Conservation (phyloP, 371 early-diverging fungal genomes). For the Circinella minor region DNA sequence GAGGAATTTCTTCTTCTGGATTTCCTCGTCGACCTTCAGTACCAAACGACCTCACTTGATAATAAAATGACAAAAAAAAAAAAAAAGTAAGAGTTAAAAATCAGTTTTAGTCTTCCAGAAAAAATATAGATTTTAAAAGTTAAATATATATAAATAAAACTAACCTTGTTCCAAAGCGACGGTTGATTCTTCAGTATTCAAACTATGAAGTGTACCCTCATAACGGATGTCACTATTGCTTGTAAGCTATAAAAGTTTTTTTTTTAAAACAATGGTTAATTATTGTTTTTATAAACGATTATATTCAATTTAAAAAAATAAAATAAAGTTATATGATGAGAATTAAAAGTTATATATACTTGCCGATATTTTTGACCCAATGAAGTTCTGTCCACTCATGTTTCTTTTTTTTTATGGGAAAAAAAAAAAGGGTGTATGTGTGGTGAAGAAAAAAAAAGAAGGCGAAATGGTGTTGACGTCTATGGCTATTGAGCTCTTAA, state of each 20-base stretch:
- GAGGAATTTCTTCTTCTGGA: conserved; percentile 83
- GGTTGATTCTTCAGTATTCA: conserved; percentile 88
- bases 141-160: background rate
- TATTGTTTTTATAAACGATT: background rate
- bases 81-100: background rate
- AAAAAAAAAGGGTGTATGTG: conserved; percentile 6
- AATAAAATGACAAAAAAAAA: background rate
- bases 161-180: conserved; percentile 90
- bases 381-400: conserved; percentile 71
- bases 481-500: no score
- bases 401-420: conserved; percentile 9
- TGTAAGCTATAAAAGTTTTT: conserved; percentile 59
- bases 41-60: conserved; percentile 81
- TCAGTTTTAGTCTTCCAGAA: background rate
- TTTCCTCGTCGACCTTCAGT: conserved; percentile 85
- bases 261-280: conserved; percentile 2
- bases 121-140: background rate
- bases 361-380: conserved; percentile 77
- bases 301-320: no score
- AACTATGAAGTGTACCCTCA: conserved; percentile 86
- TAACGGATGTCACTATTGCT: conserved; percentile 92
- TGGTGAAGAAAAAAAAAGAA: background rate
- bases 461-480: no score
- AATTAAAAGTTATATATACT: conserved; percentile 8
- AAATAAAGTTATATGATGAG: no score